A percentile compares a stretch with the other conserved stretches of the same genome.
phyloP scores from a whole-genome alignment of 2,329 filamentous ascomycete genomes.

The Cladosporium sp. region DNA sequence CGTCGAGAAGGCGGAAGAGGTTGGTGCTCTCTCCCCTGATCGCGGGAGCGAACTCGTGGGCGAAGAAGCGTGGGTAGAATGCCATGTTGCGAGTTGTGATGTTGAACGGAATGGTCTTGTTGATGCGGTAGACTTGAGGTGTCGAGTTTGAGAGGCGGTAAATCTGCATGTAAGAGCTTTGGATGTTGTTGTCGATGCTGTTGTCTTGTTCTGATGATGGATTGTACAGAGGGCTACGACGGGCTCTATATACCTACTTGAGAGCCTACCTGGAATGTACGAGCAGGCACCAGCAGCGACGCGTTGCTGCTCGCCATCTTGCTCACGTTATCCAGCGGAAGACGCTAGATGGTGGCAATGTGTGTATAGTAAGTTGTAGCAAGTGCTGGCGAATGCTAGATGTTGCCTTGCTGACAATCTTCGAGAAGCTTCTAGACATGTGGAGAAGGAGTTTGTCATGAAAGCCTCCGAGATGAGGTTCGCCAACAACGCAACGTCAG shows the following conservation, averaged over 20 bases:
- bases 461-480: background rate
- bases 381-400: background rate
- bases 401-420: constrained; percentile 1
- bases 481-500: background rate
- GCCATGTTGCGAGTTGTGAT: constrained; percentile 40
- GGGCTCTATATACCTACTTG: constrained; percentile 14
- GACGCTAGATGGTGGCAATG: constrained; percentile 16
- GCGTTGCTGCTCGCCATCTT: constrained; percentile 1
- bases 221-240: background rate
- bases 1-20: constrained; percentile 50
- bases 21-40: constrained; percentile 27
- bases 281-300: constrained; percentile 8
- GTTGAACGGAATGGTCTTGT: constrained; percentile 24
- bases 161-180: constrained; percentile 27
- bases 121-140: constrained; percentile 24
- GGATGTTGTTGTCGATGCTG: constrained; percentile 12
- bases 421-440: constrained; percentile 15
- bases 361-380: background rate
- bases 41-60: constrained; percentile 37
- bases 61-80: constrained; percentile 41
- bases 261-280: constrained; percentile 12
- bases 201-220: constrained; percentile 16
- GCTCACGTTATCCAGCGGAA: constrained; percentile 13
- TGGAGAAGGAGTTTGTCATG: background rate
- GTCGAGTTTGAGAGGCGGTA: constrained; percentile 30